Evolutionary conservation across 139 green algal species (phyloP), one percentile per base, ranked within the genome.

Genomic region (Bryopsis sp.): DNA sequence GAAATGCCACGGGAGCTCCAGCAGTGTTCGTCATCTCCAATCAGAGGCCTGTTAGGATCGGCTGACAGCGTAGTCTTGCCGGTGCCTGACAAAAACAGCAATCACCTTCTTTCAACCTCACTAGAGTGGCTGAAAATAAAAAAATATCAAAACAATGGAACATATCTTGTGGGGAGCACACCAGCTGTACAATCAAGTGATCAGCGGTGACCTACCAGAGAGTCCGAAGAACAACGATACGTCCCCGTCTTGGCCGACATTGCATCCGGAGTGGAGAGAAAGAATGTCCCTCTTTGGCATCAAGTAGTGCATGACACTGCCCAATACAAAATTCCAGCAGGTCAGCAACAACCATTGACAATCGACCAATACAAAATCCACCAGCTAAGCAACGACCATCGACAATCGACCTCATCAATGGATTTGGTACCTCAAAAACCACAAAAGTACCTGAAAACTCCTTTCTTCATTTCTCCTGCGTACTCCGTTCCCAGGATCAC

Each of bases 401-500:
- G n/a, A n/a, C n/a, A n/a, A n/a, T n/a, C n/a, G n/a, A n/a, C n/a
- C n/a, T n/a, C n/a, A n/a, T n/a, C n/a, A n/a, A n/a, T n/a, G n/a
- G n/a, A n/a, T n/a, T n/a, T n/a, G n/a, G n/a, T n/a, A n/a, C n/a
- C n/a, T n/a, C n/a, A n/a, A n/a, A n/a, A n/a, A n/a, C n/a, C n/a
- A n/a, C n/a, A n/a, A n/a, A n/a, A n/a, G n/a, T n/a, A n/a, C n/a
- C n/a, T n/a, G 50, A 74, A 74, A 43, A 90, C 63, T 15, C 76
- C 83, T 73, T 88, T 89, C 73, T 91, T 87, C 81, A 90, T 90
- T 73, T 89, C 84, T 1, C 84, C 84, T 11, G 84, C 84, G 65
- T 90, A 94, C 74, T 90, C 74, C 1, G 82, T 92, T n/a, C 88
- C 81, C 35, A 87, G 72, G 57, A 87, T 87, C 47, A 91, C 80